Evolutionary conservation across 2,329 filamentous ascomycete genomes (phyloP).

Genomic region (Ustulina deusta): DNA sequence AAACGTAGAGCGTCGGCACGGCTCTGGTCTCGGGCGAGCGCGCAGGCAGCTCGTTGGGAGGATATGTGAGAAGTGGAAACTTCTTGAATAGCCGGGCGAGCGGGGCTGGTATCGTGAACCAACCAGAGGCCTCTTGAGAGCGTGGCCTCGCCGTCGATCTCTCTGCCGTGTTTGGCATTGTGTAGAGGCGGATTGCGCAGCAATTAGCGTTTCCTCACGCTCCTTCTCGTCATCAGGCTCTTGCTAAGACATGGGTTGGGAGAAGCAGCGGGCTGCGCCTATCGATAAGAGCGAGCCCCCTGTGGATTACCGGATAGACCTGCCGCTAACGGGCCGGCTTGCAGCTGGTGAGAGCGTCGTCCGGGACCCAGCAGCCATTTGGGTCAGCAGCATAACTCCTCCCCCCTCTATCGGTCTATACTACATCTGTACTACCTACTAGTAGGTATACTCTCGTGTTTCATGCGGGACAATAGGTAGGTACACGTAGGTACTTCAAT

Average conservation of each 20-base stretch:
- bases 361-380: background rate
- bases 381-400: conserved; percentile 20
- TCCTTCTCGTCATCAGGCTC: conserved; percentile 5
- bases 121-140: conserved; percentile 49
- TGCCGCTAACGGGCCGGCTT: conserved; percentile 10
- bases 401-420: conserved; percentile 6
- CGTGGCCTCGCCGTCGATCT: conserved; percentile 34
- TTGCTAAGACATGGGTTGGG: background rate
- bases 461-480: background rate
- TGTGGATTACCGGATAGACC: background rate
- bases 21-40: conserved; percentile 57
- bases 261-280: background rate
- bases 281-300: conserved; percentile 10
- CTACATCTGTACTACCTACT: no score
- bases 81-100: conserved; percentile 85
- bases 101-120: conserved; percentile 75
- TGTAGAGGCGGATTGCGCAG: background rate
- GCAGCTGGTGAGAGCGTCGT: conserved; percentile 11
- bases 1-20: conserved; percentile 77
- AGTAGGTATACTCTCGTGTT: background rate
- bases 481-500: no score
- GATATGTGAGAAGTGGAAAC: conserved; percentile 83
- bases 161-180: conserved; percentile 28
- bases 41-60: conserved; percentile 76
- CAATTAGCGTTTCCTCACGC: background rate